Evolutionary conservation across 306 rosid genomes (phyloP).

Genomic region (Urtica urens): DNA sequence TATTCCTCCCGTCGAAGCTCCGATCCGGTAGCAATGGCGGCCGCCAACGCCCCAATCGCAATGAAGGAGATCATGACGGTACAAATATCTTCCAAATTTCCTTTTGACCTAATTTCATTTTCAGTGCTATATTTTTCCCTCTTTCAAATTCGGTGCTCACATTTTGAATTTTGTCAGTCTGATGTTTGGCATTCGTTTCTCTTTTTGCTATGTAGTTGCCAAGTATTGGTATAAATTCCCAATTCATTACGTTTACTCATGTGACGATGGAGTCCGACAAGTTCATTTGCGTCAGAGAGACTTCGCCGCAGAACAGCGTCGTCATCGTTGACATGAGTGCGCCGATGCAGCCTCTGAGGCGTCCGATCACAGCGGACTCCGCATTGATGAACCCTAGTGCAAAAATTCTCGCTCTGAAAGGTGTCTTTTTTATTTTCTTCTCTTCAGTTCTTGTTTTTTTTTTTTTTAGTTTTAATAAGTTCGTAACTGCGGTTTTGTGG

Average conservation of each 20-base stretch:
- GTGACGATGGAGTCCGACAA: conserved; percentile 86
- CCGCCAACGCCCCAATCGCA: conserved; percentile 58
- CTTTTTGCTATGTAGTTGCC: conserved; percentile 36
- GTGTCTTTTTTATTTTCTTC: conserved; percentile 11
- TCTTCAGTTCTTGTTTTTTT: not conserved
- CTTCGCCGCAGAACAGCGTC: conserved; percentile 59
- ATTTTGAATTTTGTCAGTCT: not conserved
- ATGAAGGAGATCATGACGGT: conserved; percentile 71
- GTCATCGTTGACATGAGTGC: conserved; percentile 65
- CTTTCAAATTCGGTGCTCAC: no score
- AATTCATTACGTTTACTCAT: conserved; percentile 63
- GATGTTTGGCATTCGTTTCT: not conserved
- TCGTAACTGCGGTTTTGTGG: not conserved
- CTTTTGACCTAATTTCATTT: conserved; percentile 5
- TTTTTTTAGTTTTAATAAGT: not conserved
- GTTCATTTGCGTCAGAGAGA: conserved; percentile 72
- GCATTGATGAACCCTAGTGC: conserved; percentile 69
- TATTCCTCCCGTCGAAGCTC: conserved; percentile 15
- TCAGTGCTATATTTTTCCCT: no score
- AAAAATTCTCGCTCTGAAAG: conserved; percentile 71
- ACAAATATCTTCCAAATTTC: not conserved
- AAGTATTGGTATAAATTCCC: conserved; percentile 61
- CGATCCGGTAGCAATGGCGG: conserved; percentile 34
- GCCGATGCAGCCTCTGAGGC: conserved; percentile 77
- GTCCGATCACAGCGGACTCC: conserved; percentile 77